These are phyloP conservation scores for Zygoascus bituminiphila DNA, from an alignment of 805 yeast species.

Conservation along the genomic window DNA sequence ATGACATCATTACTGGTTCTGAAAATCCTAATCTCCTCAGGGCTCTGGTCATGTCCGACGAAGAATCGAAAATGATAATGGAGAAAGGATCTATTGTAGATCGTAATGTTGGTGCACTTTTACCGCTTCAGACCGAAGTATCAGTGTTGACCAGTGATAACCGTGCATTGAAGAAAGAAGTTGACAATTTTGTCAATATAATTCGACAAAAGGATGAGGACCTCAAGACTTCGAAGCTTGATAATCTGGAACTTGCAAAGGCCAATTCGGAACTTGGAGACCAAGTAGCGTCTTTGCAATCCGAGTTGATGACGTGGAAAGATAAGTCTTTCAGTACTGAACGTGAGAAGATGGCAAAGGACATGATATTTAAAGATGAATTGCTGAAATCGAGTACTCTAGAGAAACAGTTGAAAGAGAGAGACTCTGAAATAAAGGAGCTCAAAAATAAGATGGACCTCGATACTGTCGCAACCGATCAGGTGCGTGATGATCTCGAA, in stretches of 20 bases:
- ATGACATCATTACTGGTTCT: background rate
- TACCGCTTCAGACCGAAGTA: constrained; percentile 16
- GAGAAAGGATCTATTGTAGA: background rate
- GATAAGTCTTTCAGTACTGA: background rate
- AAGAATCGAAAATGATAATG: constrained; percentile 7
- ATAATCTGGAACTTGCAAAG: constrained; percentile 8
- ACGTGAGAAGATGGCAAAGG: background rate
- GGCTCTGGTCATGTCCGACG: constrained; percentile 1
- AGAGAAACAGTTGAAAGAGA: constrained; percentile 2
- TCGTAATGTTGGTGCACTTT: background rate
- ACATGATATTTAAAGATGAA: background rate
- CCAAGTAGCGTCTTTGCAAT: background rate
- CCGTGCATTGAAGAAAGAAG: constrained; percentile 12
- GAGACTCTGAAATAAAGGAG: background rate
- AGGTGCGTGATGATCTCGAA: constrained; percentile 18
- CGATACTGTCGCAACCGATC: constrained; percentile 1
- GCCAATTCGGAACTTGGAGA: background rate
- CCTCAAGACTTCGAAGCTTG: constrained; percentile 9
- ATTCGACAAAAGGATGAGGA: constrained; percentile 14
- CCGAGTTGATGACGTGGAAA: background rate
- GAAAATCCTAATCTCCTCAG: background rate
- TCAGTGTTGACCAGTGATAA: constrained; percentile 18
- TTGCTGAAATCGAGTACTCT: background rate
- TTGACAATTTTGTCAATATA: constrained; percentile 8
- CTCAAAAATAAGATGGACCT: constrained; percentile 1